Evolutionary conservation across 768 basidiomycete genomes (phyloP).

Genomic region (Heimioporus sp.): DNA sequence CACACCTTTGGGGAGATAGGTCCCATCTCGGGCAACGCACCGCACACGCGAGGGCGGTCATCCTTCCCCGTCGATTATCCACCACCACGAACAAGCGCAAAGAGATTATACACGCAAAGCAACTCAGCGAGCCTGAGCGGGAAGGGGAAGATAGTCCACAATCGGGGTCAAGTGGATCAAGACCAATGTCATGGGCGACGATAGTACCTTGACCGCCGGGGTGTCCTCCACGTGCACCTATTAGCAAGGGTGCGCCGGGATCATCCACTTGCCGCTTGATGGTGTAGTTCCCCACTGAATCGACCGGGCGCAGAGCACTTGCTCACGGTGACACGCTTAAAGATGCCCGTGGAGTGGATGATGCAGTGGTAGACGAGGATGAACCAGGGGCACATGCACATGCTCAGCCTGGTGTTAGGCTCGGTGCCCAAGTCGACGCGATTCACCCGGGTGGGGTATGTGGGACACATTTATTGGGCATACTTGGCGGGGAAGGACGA

Average conservation of each 20-base stretch:
- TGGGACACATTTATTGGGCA: too few relatives aligned
- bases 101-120: constrained; percentile 80
- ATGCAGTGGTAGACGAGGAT: constrained; percentile 46
- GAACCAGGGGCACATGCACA: constrained; percentile 67
- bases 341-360: constrained; percentile 17
- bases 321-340: constrained; percentile 36
- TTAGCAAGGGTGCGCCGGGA: constrained; percentile 51
- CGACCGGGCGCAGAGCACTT: constrained; percentile 65
- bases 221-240: constrained; percentile 6
- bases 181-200: constrained; percentile 58
- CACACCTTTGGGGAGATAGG: constrained; percentile 70
- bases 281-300: constrained; percentile 79
- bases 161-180: constrained; percentile 86
- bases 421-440: constrained; percentile 55
- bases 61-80: constrained; percentile 94
- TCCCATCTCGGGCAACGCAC: constrained; percentile 63
- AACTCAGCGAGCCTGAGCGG: constrained; percentile 83
- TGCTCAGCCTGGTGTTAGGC: constrained; percentile 60
- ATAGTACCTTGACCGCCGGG: constrained; percentile 13
- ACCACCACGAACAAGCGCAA: constrained; percentile 77
- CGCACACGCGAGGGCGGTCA: constrained; percentile 73
- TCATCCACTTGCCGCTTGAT: constrained; percentile 92
- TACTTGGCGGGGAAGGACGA: too few relatives aligned
- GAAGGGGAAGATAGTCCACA: constrained; percentile 69
- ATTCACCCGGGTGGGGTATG: constrained; percentile 67